Conservation (phyloP, 176 grass and related monocot species). For the Luzula sylvatica region DNA sequence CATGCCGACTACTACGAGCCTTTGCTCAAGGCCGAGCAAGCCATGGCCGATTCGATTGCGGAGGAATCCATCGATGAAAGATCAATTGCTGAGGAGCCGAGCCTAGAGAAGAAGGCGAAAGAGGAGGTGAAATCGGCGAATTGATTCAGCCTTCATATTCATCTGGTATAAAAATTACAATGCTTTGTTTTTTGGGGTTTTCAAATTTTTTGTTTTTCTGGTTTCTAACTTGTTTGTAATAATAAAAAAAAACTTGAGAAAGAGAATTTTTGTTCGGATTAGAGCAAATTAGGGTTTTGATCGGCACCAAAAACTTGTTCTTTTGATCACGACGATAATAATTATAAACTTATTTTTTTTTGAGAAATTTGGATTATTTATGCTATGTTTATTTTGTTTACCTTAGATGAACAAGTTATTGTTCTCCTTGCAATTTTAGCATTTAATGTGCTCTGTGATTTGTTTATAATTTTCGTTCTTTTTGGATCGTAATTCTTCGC, state of each 20-base stretch:
- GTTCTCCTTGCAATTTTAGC: too few relatives aligned
- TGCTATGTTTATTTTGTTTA: neutral
- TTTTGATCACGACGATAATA: neutral
- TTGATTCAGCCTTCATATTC: neutral
- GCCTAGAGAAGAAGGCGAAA: neutral
- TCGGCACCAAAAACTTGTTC: constrained; percentile 11
- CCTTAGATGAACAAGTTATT: too few relatives aligned
- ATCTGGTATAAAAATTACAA: constrained; percentile 12
- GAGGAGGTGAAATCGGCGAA: neutral
- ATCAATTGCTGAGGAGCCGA: neutral
- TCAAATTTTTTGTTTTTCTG: neutral
- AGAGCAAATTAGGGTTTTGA: constrained; percentile 15
- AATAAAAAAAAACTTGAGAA: constrained; percentile 8
- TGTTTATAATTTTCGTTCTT: too few relatives aligned
- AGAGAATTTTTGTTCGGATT: constrained; percentile 12
- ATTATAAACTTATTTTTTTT: neutral
- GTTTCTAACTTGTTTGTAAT: constrained; percentile 5
- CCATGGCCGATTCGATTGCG: constrained; percentile 18
- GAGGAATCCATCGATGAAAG: neutral
- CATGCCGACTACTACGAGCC: constrained; percentile 69
- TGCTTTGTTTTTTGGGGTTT: neutral
- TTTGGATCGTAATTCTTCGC: too few relatives aligned
- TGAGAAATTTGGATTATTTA: constrained; percentile 3
- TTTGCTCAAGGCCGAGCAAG: constrained; percentile 40
- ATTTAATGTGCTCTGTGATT: too few relatives aligned